A percentile compares a stretch with the other conserved stretches of the same genome.
Conservation (phyloP, 306 rosid species). For the Heteromeles arbutifolia region DNA sequence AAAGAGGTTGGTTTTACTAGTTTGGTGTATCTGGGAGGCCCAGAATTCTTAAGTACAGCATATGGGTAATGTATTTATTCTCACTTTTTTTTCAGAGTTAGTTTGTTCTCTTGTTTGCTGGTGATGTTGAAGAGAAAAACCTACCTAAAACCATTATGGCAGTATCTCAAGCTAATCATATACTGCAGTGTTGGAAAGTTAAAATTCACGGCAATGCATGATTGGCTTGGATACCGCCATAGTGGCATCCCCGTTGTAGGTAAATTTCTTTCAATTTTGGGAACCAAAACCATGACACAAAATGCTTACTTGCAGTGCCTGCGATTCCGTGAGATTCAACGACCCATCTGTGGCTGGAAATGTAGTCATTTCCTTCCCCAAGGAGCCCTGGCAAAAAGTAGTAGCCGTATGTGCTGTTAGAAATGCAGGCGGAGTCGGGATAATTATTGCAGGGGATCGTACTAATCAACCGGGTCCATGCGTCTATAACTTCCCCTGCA, state of each 20-base stretch:
- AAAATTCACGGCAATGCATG: too few relatives aligned
- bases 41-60: slow-evolving; percentile 2
- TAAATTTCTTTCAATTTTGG: neutral
- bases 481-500: slow-evolving; percentile 7
- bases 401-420: slow-evolving; percentile 6
- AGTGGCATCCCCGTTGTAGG: too few relatives aligned
- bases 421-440: slow-evolving; percentile 25
- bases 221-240: neutral
- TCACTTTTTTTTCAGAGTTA: neutral
- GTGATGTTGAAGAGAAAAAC: too few relatives aligned
- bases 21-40: slow-evolving; percentile 27
- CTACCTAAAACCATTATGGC: too few relatives aligned
- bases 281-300: neutral
- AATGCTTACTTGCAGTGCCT: slow-evolving; percentile 10
- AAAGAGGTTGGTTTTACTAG: slow-evolving; percentile 20
- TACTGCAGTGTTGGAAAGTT: too few relatives aligned
- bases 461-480: neutral
- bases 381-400: neutral
- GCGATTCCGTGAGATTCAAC: slow-evolving; percentile 10
- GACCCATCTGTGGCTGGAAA: slow-evolving; percentile 6
- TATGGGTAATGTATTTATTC: neutral
- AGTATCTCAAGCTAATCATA: too few relatives aligned
- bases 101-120: neutral
- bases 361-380: slow-evolving; percentile 28
- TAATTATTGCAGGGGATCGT: slow-evolving; percentile 21